Evolutionary conservation across 345 rosid genomes (phyloP), one percentile per base, ranked within the genome.

Genomic region (Sisymbrium irio): DNA sequence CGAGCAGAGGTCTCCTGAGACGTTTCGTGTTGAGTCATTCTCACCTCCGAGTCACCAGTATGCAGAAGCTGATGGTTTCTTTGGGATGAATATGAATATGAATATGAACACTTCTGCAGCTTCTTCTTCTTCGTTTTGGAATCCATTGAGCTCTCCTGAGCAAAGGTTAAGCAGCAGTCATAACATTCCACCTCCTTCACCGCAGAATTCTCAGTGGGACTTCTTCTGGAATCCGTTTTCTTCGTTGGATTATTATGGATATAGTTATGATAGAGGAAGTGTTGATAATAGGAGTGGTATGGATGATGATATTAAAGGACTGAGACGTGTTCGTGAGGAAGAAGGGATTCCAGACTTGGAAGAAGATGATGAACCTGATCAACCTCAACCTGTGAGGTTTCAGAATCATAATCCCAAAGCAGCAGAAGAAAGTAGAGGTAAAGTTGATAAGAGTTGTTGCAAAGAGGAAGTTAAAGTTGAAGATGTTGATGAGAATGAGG

Each of bases 151-250:
- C 10, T 71, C 80, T 49, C 80, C 77, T 49, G 80, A 77, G 28
- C 72, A 77, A 25, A 77, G 77, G 14, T 79, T 88, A 17, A 81
- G 84, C 17, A 81, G 84, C 17, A 69, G 79, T 65, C 82, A 87
- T 41, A 82, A 76, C 62, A 67, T 95, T 36, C 99, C 91, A 56
- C 94, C 96, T 41, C 85, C 90, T 62, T 90, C 98, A 0, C 99
- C 99, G 6, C 99, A 87, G 80, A 82, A 84, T 63, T 90, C 98
- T 0, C 93, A 85, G 72, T 95, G 99, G 99, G 97, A 95, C 71
- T 84, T 83, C 78, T 95, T 95, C 75, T 95, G 99, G 99, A 90
- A 95, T 76, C 97, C 98, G 5, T 95, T 95, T 67, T 92, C 99
- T 2, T 91, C 97, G 1, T 65, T 92, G 64, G 99, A 95, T 73